Percentiles rank a stretch among this genome's conserved stretches.
Conservation (phyloP, 139 green algal species). For the Chlamydomonas eustigma region DNA sequence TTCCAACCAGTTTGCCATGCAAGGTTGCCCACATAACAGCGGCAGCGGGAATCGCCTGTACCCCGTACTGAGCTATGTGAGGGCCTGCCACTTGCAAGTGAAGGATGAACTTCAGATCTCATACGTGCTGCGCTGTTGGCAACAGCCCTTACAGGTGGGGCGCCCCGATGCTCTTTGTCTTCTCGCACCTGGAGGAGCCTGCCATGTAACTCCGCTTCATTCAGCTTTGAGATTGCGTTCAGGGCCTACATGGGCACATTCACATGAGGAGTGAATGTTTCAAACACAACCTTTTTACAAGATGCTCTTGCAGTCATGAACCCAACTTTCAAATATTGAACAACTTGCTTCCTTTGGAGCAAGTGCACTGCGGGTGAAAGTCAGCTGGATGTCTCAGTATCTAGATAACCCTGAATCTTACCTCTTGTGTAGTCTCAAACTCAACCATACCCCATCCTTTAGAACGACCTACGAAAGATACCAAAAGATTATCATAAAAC, state of each 20-base stretch:
- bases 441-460: slow-evolving; percentile 90
- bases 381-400: no score
- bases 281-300: no score
- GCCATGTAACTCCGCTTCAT: slow-evolving; percentile 79
- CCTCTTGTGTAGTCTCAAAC: slow-evolving; percentile 83
- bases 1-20: slow-evolving; percentile 82
- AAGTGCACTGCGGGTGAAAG: no score
- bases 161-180: slow-evolving; percentile 67
- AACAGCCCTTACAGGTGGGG: background rate
- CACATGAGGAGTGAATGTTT: no score
- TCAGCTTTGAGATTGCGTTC: slow-evolving; percentile 62
- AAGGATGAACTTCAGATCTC: background rate
- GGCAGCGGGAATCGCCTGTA: background rate
- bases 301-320: no score
- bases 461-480: slow-evolving; percentile 80
- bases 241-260: no score
- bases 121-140: background rate
- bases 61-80: no score
- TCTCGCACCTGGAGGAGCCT: slow-evolving; percentile 87
- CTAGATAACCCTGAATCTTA: no score
- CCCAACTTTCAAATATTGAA: no score
- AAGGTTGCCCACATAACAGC: slow-evolving; percentile 87
- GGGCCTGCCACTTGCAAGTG: no score
- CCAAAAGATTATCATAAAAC: no score
- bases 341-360: no score